Evolutionary conservation across 768 basidiomycete genomes (phyloP), one percentile per base, ranked within the genome.

Genomic region (Suillus bovinus): DNA sequence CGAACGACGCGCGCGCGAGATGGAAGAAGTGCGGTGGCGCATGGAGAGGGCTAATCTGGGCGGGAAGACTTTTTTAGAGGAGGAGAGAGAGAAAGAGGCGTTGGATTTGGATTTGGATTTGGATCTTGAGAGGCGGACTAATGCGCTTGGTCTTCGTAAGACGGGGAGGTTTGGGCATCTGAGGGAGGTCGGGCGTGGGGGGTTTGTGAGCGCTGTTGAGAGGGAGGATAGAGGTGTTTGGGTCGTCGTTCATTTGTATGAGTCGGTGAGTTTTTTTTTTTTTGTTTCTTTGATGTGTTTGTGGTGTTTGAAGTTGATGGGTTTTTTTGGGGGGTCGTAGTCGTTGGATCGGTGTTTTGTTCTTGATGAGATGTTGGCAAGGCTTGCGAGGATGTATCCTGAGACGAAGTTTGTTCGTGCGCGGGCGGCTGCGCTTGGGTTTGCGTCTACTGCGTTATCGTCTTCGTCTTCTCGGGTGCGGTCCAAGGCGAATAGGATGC

Each of bases 201-300:
- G 89, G 24, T 94, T 88, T 68, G 79, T 94, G 61, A 74, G 79
- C 58, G 90, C 92, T 1, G 85, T 94, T 2, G 92, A 94, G 72
- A 77, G 82, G 36, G 92, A 92, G 71, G 84, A 84, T 36, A 78
- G 75, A 54, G 84, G 82, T 1, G 81, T 86, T 16, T 94, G 90
- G 89, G 90, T 94, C 13, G 86, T 94, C n/a, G 80, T 94, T 24
- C 93, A 94, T 73, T 79, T 94, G 7, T 94, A 93, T 69, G 89
- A 93, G 67, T 80, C 90, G 55, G 92, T 93, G 74, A 67, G 88
- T n/a, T n/a, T n/a, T n/a, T n/a, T n/a, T n/a, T n/a, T n/a, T n/a
- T n/a, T n/a, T n/a, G n/a, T n/a, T n/a, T n/a, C n/a, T n/a, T n/a
- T n/a, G n/a, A n/a, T n/a, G n/a, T n/a, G n/a, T n/a, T n/a, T n/a